A percentile compares a stretch with the other conserved stretches of the same genome.
phyloP scores from a whole-genome alignment of 2,329 filamentous ascomycete genomes.

The Fusarium penzigii region DNA sequence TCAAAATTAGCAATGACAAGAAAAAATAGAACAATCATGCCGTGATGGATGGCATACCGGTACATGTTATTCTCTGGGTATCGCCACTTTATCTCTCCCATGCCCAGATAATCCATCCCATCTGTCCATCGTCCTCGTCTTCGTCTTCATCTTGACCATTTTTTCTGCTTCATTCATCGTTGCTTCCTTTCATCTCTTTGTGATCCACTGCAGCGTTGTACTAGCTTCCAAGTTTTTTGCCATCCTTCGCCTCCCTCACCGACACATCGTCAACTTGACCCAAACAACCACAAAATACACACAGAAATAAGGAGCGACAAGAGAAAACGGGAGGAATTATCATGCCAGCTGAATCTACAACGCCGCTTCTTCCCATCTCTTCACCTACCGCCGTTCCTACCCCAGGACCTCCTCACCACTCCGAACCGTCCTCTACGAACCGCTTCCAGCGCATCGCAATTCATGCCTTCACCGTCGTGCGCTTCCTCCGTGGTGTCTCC shows the following conservation, averaged over 20 bases:
- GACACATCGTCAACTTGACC: background rate
- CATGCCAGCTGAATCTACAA: slow-evolving; percentile 21
- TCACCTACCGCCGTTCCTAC: slow-evolving; percentile 23
- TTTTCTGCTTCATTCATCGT: too few relatives aligned
- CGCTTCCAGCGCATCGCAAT: slow-evolving; percentile 27
- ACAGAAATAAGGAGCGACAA: too few relatives aligned
- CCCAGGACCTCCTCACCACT: background rate
- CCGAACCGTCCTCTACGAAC: slow-evolving; percentile 10
- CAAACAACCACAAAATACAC: too few relatives aligned
- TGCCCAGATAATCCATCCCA: slow-evolving; percentile 5
- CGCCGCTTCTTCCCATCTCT: slow-evolving; percentile 30
- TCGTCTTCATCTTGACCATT: background rate
- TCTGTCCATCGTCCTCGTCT: slow-evolving; percentile 4
- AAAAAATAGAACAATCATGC: too few relatives aligned
- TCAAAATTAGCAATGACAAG: too few relatives aligned
- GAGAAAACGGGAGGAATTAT: slow-evolving; percentile 3
- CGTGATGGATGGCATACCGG: too few relatives aligned
- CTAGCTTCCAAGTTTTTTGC: too few relatives aligned
- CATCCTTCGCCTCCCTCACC: too few relatives aligned
- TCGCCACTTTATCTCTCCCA: too few relatives aligned
- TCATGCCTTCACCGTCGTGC: slow-evolving; percentile 25
- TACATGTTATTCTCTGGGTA: background rate
- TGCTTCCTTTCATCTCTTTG: too few relatives aligned
- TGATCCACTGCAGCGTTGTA: too few relatives aligned
- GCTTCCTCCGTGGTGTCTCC: slow-evolving; percentile 31